These are phyloP conservation scores for Trichoderma polysporum DNA, from an alignment of 2,329 filamentous ascomycete genomes.

Conservation along the genomic window DNA sequence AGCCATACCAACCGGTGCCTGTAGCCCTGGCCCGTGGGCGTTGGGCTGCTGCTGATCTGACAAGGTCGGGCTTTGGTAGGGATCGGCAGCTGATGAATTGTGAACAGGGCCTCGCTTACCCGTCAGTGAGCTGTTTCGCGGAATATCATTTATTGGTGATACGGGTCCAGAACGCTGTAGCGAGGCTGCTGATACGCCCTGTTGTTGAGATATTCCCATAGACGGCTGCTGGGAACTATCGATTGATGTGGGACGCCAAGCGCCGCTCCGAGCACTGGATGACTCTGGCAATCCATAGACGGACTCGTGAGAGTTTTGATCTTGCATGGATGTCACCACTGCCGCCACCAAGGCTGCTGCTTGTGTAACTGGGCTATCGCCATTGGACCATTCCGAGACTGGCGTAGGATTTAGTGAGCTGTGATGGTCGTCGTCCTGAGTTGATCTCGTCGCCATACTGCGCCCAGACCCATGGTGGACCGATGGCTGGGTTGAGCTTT, in stretches of 20 bases:
- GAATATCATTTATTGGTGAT: slow-evolving; percentile 32
- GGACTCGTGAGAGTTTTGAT: slow-evolving; percentile 6
- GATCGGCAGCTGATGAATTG: slow-evolving; percentile 22
- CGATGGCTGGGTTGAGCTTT: not conserved
- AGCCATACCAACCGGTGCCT: not conserved
- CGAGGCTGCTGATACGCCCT: slow-evolving; percentile 18
- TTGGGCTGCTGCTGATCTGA: slow-evolving; percentile 7
- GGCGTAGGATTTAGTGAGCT: not conserved
- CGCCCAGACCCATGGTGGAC: not conserved
- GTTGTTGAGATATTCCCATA: slow-evolving; percentile 26
- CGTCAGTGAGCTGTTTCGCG: slow-evolving; percentile 37
- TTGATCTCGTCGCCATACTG: not conserved
- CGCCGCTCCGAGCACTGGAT: not conserved
- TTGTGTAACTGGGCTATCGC: slow-evolving; percentile 8
- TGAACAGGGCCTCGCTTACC: slow-evolving; percentile 33
- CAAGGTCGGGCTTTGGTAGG: slow-evolving; percentile 14
- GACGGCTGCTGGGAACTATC: slow-evolving; percentile 33
- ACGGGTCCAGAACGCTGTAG: slow-evolving; percentile 33
- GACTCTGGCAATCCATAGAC: not conserved
- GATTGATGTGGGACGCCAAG: slow-evolving; percentile 21
- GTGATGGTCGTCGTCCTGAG: not conserved
- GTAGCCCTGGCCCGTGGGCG: not conserved
- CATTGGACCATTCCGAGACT: slow-evolving; percentile 9
- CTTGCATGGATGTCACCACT: slow-evolving; percentile 4
- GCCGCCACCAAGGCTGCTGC: slow-evolving; percentile 6